Percentiles rank a stretch among this genome's conserved stretches.
Evolutionary conservation across 345 rosid genomes (phyloP).

Genomic region (Eucalyptus fibrosa): DNA sequence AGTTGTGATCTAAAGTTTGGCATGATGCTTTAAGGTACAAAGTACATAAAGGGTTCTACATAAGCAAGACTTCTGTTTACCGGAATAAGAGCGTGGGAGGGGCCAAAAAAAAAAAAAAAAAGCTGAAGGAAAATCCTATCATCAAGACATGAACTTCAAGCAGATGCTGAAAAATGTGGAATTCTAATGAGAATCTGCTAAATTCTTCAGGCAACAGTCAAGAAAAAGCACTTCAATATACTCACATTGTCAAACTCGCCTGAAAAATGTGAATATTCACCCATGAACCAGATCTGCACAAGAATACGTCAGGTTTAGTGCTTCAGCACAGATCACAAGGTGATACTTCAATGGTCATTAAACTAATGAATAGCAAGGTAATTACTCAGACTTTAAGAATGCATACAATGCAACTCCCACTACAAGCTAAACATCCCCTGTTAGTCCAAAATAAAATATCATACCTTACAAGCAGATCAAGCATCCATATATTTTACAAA

Average conservation of each 20-base stretch:
- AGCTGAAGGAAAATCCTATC: background rate
- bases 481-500: background rate
- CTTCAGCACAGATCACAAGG: background rate
- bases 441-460: background rate
- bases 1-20: background rate
- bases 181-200: background rate
- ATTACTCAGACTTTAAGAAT: background rate
- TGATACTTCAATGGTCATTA: background rate
- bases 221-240: background rate
- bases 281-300: slow-evolving; percentile 66
- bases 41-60: background rate
- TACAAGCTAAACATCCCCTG: background rate
- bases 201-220: background rate
- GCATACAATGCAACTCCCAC: background rate
- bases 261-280: slow-evolving; percentile 62
- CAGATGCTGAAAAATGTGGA: background rate
- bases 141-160: background rate
- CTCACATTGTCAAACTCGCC: slow-evolving; percentile 68
- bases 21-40: background rate
- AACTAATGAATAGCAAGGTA: background rate
- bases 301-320: background rate
- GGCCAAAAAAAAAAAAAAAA: background rate
- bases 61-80: background rate
- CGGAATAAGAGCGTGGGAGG: background rate
- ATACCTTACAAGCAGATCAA: background rate